These are phyloP conservation scores for Aureobasidium musti DNA, from an alignment of 2,329 filamentous ascomycete species.

Conservation along the genomic window DNA sequence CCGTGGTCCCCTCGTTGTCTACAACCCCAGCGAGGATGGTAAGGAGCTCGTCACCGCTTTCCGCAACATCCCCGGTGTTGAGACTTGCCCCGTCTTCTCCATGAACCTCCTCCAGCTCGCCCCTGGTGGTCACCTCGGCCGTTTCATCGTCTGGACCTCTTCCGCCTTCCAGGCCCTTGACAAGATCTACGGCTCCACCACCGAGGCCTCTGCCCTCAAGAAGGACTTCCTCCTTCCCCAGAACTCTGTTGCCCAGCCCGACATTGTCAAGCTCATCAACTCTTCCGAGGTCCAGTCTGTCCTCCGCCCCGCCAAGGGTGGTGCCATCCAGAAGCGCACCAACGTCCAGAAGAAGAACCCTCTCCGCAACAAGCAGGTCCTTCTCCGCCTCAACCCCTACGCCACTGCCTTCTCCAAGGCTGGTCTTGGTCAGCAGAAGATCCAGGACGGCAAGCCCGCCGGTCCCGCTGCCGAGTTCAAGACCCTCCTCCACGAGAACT, in stretches of 20 bases:
- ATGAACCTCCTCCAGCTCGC: slow-evolving; percentile 99
- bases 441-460: slow-evolving; percentile 63
- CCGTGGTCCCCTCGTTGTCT: slow-evolving; percentile 96
- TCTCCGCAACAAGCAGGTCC: slow-evolving; percentile 96
- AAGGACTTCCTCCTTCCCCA: slow-evolving; percentile 98
- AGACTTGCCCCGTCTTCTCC: slow-evolving; percentile 90
- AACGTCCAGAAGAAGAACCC: slow-evolving; percentile 99
- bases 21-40: slow-evolving; percentile 93
- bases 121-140: slow-evolving; percentile 96
- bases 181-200: slow-evolving; percentile 94
- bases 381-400: slow-evolving; percentile 98
- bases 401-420: slow-evolving; percentile 86
- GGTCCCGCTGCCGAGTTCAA: slow-evolving; percentile 56
- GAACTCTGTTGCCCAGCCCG: slow-evolving; percentile 89
- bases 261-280: slow-evolving; percentile 98
- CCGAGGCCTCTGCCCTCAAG: slow-evolving; percentile 87
- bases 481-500: slow-evolving; percentile 52
- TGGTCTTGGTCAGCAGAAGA: slow-evolving; percentile 72
- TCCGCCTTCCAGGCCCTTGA: slow-evolving; percentile 95
- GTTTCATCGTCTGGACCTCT: slow-evolving; percentile 99
- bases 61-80: slow-evolving; percentile 98
- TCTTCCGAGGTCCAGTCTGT: slow-evolving; percentile 97
- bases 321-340: slow-evolving; percentile 83
- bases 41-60: slow-evolving; percentile 91
- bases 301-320: slow-evolving; percentile 86